Evolutionary conservation across 176 grass and related monocot genomes (phyloP).

Genomic region (maize (Zea mays)): Zm-B73-REFERENCE-NAM-5.0 NC_050100.1:167774001-167774500

Average conservation of each 20-base stretch:
- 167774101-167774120: background rate
- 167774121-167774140: constrained; percentile 6
- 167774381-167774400: background rate
- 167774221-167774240: background rate
- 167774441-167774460: background rate
- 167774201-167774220: background rate
- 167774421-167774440: background rate
- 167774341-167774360: constrained; percentile 7
- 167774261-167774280: constrained; percentile 4
- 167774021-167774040: background rate
- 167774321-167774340: background rate
- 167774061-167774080: constrained; percentile 1
- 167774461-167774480: background rate
- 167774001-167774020: background rate
- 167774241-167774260: constrained; percentile 1
- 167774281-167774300: background rate
- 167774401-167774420: background rate
- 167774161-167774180: background rate
- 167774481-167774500: background rate
- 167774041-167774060: background rate
- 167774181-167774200: background rate
- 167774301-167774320: background rate
- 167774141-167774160: background rate
- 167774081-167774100: background rate
- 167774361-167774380: background rate